phyloP scores from a whole-genome alignment of 495 filamentous ascomycete genomes.

The Podospora pseudoanserina region DNA sequence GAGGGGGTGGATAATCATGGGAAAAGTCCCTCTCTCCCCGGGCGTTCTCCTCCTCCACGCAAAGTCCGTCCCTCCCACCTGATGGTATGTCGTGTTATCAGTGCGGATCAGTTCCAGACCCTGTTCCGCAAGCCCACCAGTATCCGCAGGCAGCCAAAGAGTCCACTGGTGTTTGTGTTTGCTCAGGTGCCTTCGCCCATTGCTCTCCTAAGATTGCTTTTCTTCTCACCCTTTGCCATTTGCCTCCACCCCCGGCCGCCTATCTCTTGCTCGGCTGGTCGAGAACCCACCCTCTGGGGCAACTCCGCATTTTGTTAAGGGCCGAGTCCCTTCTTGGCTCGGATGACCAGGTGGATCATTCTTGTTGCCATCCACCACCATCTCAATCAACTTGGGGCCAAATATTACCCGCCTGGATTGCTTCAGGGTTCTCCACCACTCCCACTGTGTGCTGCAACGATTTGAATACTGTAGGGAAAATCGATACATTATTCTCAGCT shows the following conservation, averaged over 20 bases:
- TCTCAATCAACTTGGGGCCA: background rate
- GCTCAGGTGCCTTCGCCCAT: background rate
- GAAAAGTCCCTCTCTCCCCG: no score
- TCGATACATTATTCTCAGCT: background rate
- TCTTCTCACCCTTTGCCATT: background rate
- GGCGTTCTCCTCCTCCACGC: background rate
- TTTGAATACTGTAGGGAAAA: background rate
- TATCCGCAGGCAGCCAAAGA: background rate
- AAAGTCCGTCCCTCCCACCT: background rate
- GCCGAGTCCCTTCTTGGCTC: background rate
- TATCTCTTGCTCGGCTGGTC: background rate
- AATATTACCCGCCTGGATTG: constrained; percentile 15
- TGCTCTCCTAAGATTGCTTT: background rate
- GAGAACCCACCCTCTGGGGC: background rate
- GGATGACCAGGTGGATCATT: constrained; percentile 3
- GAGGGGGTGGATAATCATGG: background rate
- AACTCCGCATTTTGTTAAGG: background rate
- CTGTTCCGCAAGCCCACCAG: background rate
- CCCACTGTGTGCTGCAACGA: background rate
- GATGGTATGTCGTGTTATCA: background rate
- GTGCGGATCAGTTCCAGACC: background rate
- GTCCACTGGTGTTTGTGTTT: background rate
- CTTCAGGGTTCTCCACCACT: background rate
- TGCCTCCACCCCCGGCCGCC: background rate
- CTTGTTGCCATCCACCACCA: background rate